Conservation (phyloP, 1,284 basidiomycete species). For the Ceratobasidium papillatum region DNA sequence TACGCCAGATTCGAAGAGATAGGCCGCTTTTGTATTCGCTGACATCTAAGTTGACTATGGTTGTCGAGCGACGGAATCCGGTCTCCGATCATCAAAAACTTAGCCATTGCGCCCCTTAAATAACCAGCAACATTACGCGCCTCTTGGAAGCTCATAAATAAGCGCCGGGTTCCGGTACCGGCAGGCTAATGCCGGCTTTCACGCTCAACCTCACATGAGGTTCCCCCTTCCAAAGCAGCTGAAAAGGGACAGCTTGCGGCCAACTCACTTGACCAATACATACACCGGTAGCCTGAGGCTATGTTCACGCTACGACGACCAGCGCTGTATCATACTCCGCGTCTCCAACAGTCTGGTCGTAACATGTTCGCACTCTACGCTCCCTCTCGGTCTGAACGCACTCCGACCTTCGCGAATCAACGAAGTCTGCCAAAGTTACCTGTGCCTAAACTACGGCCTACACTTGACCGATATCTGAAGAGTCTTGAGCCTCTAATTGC, state of each 20-base stretch:
- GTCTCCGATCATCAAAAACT: not conserved
- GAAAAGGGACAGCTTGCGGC: constrained; percentile 11
- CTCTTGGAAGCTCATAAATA: not conserved
- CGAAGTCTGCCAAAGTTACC: constrained; percentile 74
- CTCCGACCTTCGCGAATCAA: constrained; percentile 48
- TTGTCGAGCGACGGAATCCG: not conserved
- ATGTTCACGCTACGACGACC: constrained; percentile 32
- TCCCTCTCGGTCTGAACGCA: constrained; percentile 35
- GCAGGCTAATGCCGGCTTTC: not conserved
- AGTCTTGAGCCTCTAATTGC: constrained; percentile 85
- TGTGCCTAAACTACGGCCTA: constrained; percentile 80
- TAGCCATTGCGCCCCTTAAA: not conserved
- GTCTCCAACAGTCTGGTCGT: not conserved
- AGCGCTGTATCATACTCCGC: not conserved
- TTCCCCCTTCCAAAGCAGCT: constrained; percentile 13
- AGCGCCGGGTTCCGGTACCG: constrained; percentile 6
- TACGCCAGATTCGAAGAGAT: constrained; percentile 8
- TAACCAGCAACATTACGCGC: not conserved
- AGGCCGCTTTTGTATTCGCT: not conserved
- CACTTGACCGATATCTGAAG: constrained; percentile 81
- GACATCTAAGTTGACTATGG: not conserved
- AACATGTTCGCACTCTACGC: constrained; percentile 44
- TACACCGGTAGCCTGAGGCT: not conserved
- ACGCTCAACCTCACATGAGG: constrained; percentile 15
- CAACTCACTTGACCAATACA: not conserved